Base-by-base conservation (phyloP, 331 rosid species). In the Arachis monticola region DNA sequence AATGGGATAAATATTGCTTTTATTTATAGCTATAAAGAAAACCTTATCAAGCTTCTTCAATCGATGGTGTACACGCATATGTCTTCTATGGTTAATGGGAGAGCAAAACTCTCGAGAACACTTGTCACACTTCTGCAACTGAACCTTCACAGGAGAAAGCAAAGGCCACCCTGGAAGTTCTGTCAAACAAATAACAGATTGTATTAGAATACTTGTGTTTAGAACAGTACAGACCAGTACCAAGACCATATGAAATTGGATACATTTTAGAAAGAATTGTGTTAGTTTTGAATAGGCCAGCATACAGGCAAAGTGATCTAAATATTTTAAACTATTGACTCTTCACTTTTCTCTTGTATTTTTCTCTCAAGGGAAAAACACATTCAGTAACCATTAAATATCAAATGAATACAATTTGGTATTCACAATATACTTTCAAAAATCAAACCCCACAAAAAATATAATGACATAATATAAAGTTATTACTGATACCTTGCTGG, bases 41-140 rank as follows among this genome's bases (percentile, higher is more conserved):
- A 94, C 99, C 97, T 92, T 90, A 65, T 90, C 97, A 81, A 79
- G 93, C 81, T 79, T 94, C 83, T 92, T 94, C 87, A 86, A 74
- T 60, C 97, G 92, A 78, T 88, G 97, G 72, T 88, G 84, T 75
- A 84, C 90, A 5, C 97, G 96, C 32, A 78, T 79, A 80, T 94
- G 99, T 58, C 99, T 90, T 87, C 97, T 86, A 79, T 90, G 86
- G 86, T 90, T 94, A 81, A 94, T 88, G 74, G 90, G 76, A 30
- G 99, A 94, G 80, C 86, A 88, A 82, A 90, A 94, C 80, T 94
- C 97, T 79, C 66, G 84, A 30, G 97, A 78, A 79, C 99, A 94
- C 84, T 92, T 94, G 62, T 90, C 88, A 56, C 99, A 94, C 88
- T 92, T 94, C 78, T 85, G 89, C 87, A 92, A 73, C 82, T 90